Evolutionary conservation across 345 rosid genomes (phyloP), one percentile per base, ranked within the genome.

Genomic region (Eucalyptus victrix): DNA sequence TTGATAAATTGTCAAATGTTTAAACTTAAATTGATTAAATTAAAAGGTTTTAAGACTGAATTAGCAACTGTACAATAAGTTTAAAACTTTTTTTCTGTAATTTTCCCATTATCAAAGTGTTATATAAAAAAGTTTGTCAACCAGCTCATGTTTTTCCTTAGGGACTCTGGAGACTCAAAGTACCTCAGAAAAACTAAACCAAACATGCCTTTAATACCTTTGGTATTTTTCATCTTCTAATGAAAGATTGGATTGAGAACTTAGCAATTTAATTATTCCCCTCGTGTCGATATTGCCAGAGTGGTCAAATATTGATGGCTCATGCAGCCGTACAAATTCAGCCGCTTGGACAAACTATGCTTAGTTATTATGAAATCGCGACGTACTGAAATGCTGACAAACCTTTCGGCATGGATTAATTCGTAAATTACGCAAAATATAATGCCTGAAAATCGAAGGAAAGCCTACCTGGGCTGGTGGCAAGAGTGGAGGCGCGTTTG

Each of bases 401-500:
- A 37, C 28, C 83, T 76, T 21, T 76, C 16, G 47, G 47, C 83
- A 44, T 11, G 47, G 28, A 26, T 4, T 19, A 5, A 76, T 34
- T 76, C 80, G 44, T 76, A 9, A 18, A 17, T 21, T 37, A 37
- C 12, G 30, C 83, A 30, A 62, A 85, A 37, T 44, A 45, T 17
- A 51, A 83, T 37, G 67, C 53, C 21, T 13, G 26, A 28, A 49
- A n/a, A 56, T n/a, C 23, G 32, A n/a, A 51, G 51, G n/a, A 42
- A 45, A 44, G 34, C 32, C 28, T 34, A 93, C 95, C 94, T 24
- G 95, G 90, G 88, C 91, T 94, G 87, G 94, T 88, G 86, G 95
- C 67, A 53, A 95, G 92, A 23, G 54, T 91, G 40, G 94, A 90
- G 26, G 96, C 93, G 24, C 95, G 92, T 87, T 94, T 92, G 90